Evolutionary conservation across 1,284 basidiomycete species (phyloP), one percentile per base, ranked within the genome.

Genomic region (Sparassis latifolia): DNA sequence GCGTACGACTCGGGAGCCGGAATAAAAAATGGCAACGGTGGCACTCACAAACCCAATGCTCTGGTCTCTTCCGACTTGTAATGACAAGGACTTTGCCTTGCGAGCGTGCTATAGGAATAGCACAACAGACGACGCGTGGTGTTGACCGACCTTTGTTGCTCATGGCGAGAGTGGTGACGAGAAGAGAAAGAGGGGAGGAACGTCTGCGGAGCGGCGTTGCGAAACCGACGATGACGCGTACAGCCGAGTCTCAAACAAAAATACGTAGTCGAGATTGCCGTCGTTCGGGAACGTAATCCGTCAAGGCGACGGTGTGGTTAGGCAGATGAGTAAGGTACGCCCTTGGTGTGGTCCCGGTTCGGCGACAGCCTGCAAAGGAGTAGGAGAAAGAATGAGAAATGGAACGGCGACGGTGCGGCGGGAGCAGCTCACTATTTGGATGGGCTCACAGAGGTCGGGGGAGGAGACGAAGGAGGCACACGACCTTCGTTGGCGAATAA

Each of bases 121-220:
- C 89, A 65, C 89, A 91, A 68, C 88, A 91, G 58, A 91, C 88
- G 67, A 90, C 77, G 63, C 89, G 83, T 48, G 89, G 88, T 42
- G 79, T 79, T 52, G 81, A 69, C 58, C 86, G 82, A 62, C 84
- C 85, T 76, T 87, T 20, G 59, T 80, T 87, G 64, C 81, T 84
- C 84, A 89, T 89, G 44, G 55, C 52, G 47, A 48, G 7, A 49
- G 42, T 9, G 44, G 39, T 20, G 28, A 33, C 33, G 27, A 43
- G 42, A 42, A 33, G 38, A 43, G 42, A 27, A 5, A 12, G 12
- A 28, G 31, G 28, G 37, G 37, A n/a, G 48, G 41, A 38, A 7
- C 27, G 38, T 27, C n/a, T 40, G 46, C 37, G 10, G 46, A 29
- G 41, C 12, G 35, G 35, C 35, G 35, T 37, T 37, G 7, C 6